These are phyloP conservation scores for Saccharomycopsis lassenensis DNA, from an alignment of 805 yeast species.

Conservation along the genomic window DNA sequence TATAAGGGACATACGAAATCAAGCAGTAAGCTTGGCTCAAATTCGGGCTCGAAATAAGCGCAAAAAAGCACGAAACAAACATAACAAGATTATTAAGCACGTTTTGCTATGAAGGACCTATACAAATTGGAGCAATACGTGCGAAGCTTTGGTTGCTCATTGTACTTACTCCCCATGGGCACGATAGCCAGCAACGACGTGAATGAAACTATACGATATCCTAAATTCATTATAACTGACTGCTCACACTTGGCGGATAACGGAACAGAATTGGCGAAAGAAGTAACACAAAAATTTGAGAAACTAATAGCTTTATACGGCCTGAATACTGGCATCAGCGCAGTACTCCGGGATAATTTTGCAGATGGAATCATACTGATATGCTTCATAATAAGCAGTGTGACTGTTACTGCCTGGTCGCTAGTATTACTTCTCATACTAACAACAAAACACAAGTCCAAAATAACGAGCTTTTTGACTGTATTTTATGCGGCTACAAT, in stretches of 20 bases:
- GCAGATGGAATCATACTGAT: conserved; percentile 22
- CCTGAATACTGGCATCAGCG: background rate
- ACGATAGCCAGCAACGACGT: conserved; percentile 1
- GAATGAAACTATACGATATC: conserved; percentile 3
- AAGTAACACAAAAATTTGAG: background rate
- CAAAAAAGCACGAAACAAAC: too few species aligned
- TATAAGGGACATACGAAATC: too few species aligned
- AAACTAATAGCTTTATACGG: background rate
- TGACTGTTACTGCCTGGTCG: conserved; percentile 17
- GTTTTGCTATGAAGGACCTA: too few species aligned
- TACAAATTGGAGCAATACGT: too few species aligned
- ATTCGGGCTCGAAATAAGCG: too few species aligned
- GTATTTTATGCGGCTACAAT: conserved; percentile 13
- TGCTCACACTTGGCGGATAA: conserved; percentile 2
- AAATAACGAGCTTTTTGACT: conserved; percentile 9
- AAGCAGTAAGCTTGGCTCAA: too few species aligned
- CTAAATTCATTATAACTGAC: conserved; percentile 6
- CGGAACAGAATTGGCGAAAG: background rate
- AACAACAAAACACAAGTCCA: conserved; percentile 5
- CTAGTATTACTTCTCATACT: conserved; percentile 13
- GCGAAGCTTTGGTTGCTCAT: conserved; percentile 2
- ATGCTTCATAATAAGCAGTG: conserved; percentile 12
- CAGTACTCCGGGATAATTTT: conserved; percentile 10
- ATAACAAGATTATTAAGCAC: too few species aligned
- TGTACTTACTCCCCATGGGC: conserved; percentile 7